Base-by-base conservation (phyloP, 2,329 filamentous ascomycete genomes). In the Clarireedia homoeocarpa region DNA sequence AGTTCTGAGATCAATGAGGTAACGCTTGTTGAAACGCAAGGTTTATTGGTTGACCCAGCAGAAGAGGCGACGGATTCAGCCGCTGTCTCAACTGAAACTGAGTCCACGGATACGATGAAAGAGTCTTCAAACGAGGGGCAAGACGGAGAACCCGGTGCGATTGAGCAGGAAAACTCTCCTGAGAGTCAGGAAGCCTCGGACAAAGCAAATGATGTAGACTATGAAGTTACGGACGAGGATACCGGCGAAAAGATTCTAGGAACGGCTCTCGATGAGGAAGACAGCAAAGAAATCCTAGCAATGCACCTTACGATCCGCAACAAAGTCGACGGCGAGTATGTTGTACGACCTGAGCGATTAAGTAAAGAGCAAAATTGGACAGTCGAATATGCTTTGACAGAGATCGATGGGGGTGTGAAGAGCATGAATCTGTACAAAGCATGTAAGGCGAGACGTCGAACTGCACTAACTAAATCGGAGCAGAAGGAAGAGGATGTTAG, bases 341-440 rank as follows among this genome's bases (percentile, higher is more conserved):
- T 89, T 1, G 67, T 73, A 0, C 83, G 90, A 3, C 88, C 90
- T 0, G 61, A 71, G 1, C 63, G 75, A 0, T 68, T 85, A 47
- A 70, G 51, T 0, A 34, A 64, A 14, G 20, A 64, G 0, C 77
- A 83, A 61, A 66, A 73, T 6, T 96, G 91, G 91, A 70, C 73
- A 0, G 74, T 96, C n/a, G 83, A 94, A 63, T 96, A 95, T 71
- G 78, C 84, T 38, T 72, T 96, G 48, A 77, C 79, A 47, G 86
- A 91, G 61, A 74, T 91, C 2, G 52, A 71, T 0, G 61, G 70
- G 2, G 60, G 68, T 0, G 72, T 57, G 23, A 53, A 57, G 23
- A 81, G 79, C 1, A 70, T 69, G 58, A 70, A 55, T 0, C 69
- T 87, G 24, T 90, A 90, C 68, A 44, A 66, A 1, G 72, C 76